Evolutionary conservation across 2,329 filamentous ascomycete genomes (phyloP).

Genomic region (Harringtonia aguacate): DNA sequence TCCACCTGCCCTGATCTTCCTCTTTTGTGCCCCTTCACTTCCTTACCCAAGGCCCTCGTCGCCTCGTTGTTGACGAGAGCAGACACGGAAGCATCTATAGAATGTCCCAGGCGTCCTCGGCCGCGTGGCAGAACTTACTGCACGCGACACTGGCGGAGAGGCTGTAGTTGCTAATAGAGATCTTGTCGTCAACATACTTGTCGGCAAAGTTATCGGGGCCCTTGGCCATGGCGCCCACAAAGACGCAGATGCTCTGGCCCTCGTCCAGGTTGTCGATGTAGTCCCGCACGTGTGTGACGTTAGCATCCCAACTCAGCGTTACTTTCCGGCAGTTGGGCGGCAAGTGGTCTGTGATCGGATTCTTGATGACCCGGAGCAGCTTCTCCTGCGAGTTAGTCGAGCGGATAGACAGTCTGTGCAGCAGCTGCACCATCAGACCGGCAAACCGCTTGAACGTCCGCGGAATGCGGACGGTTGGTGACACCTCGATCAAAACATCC

Average conservation of each 20-base stretch:
- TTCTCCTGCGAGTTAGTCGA: conserved; percentile 97
- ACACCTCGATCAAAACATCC: conserved; percentile 94
- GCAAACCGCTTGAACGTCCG: conserved; percentile 98
- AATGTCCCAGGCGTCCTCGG: conserved; percentile 92
- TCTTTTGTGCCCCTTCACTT: background rate
- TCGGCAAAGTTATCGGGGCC: conserved; percentile 94
- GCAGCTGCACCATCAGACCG: conserved; percentile 94
- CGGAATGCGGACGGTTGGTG: conserved; percentile 93
- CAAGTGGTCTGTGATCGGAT: conserved; percentile 93
- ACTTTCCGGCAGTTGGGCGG: conserved; percentile 97
- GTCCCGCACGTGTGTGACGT: conserved; percentile 76
- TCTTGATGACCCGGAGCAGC: conserved; percentile 92
- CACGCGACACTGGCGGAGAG: conserved; percentile 95
- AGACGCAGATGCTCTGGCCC: conserved; percentile 93
- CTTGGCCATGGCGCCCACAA: conserved; percentile 98
- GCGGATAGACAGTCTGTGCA: conserved; percentile 90
- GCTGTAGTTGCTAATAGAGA: conserved; percentile 97
- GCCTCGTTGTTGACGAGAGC: background rate
- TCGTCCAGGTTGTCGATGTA: conserved; percentile 71
- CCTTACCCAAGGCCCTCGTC: background rate
- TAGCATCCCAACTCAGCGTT: conserved; percentile 87
- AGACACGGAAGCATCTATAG: conserved; percentile 42
- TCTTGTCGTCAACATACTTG: conserved; percentile 88
- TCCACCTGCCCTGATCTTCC: background rate
- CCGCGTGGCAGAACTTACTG: conserved; percentile 98